Evolutionary conservation across 192 early-diverging fungal species (phyloP), one percentile per base, ranked within the genome.

Genomic region (Gryganskiella cystojenkinii): DNA sequence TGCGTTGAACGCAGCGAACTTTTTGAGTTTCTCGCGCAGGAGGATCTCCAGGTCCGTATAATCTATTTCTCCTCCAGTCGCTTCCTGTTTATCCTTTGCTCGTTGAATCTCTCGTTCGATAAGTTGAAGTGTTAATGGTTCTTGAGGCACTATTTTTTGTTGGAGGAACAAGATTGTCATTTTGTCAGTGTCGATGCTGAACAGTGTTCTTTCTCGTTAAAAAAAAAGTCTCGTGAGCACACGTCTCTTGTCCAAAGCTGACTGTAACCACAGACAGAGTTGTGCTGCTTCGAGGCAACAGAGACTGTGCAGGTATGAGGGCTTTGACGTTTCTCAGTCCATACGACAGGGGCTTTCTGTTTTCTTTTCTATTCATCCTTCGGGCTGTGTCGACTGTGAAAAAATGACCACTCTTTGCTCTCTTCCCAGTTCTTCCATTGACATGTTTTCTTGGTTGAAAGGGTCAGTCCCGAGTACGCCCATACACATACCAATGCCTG

Each of bases 401-500:
- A n/a, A n/a, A n/a, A n/a, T n/a, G n/a, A n/a, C n/a, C n/a, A n/a
- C n/a, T n/a, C n/a, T n/a, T n/a, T n/a, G n/a, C n/a, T n/a, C 37
- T 40, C 37, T 9, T 40, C 13, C 37, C 37, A 40, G 37, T 40
- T 5, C 13, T 13, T 40, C 13, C 37, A n/a, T 57, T 14, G 10
- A 19, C 31, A 20, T 25, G 19, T 25, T 55, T 10, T 37, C 35
- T 11, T 57, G 34, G 17, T 37, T 57, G 56, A 34, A 22, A 40
- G 19, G n/a, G 3, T 24, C 76, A 68, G 24, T 80, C 79, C 35
- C 87, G 61, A 14, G 84, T 86, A 55, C 83, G 35, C 14, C 83
- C 80, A 30, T 63, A 50, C 13, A 70, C 74, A 44, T 82, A 82
- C 81, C 64, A 58, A 31, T 53, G 54, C 65, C 70, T 37, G 57